Base-by-base conservation (phyloP, 805 yeast genomes). In the Sungouiozyma ichnusensis region DNA sequence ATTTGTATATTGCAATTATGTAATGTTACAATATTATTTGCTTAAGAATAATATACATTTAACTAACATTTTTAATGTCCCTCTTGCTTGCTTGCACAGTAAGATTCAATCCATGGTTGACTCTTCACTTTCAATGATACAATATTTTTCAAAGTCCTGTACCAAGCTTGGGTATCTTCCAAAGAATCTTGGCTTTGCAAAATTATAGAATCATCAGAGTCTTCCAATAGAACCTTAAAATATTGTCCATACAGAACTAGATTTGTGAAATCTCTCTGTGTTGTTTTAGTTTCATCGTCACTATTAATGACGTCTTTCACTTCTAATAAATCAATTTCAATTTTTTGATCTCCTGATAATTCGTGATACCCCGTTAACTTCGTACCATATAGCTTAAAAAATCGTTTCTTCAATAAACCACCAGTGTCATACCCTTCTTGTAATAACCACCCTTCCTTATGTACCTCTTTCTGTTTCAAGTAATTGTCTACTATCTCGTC, bases 351-450 rank as follows among this genome's bases (percentile, higher is more conserved):
- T 59, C 67, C 76, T 2, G 81, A 68, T 20, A 67, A 67, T 48
- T 81, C 92, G 50, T 84, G 80, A 55, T 81, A 85, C 0, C 95
- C 95, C 41, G 79, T 69, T 50, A 88, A 65, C 31, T 78, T 75
- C 7, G 78, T 72, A 0, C 90, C 94, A 37, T 73, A 67, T n/a
- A 88, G 67, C 48, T 74, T 79, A 65, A 81, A 86, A 63, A 63
- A 85, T 44, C 97, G 71, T 49, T 82, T 74, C 50, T 83, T 76
- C 78, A 88, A 76, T 27, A 54, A 38, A 20, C 70, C 66, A 14
- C 71, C 74, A 50, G 92, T 74, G 64, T 88, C 97, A 8, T 97
- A 97, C 16, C 97, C 97, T 54, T 81, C 85, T 63, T 88, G 97
- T 52, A 77, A 76, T 64, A 90, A 65, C 53, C 67, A 79, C 0